A percentile compares a stretch with the other conserved stretches of the same genome.
These are phyloP conservation scores for Blastocystis sp. DNA, from an alignment of 352 stramenopile species.

Conservation along the genomic window DNA sequence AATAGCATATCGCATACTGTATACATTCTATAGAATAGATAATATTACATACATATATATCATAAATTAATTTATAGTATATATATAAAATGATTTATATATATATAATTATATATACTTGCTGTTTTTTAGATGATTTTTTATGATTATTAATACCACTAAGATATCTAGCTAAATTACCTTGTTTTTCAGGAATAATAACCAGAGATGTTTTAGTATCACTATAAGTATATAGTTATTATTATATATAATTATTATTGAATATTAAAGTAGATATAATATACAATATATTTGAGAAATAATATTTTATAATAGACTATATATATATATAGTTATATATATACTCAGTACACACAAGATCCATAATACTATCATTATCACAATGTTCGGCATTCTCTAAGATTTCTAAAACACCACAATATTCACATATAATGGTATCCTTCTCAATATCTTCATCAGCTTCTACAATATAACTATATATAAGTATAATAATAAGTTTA, in stretches of 20 bases:
- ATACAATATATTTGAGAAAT: too few relatives aligned
- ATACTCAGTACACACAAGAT: constrained; percentile 17
- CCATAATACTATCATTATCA: constrained; percentile 36
- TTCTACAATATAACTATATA: constrained; percentile 11
- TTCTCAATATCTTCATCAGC: constrained; percentile 31
- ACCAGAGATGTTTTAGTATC: constrained; percentile 28
- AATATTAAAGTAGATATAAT: too few relatives aligned
- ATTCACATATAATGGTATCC: constrained; percentile 18
- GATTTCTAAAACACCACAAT: constrained; percentile 23
- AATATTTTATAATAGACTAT: too few relatives aligned
- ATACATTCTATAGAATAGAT: constrained; percentile 26
- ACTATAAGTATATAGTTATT: background rate
- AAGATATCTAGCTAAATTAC: constrained; percentile 34
- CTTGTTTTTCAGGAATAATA: constrained; percentile 27
- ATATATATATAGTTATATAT: too few relatives aligned
- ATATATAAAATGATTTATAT: too few relatives aligned
- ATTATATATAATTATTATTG: too few relatives aligned
- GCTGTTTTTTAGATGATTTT: constrained; percentile 26
- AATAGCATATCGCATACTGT: constrained; percentile 20
- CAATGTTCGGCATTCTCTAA: constrained; percentile 25
- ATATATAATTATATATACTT: constrained; percentile 5
- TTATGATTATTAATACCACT: constrained; percentile 29
- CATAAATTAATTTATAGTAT: too few relatives aligned
- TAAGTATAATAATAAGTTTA: too few relatives aligned
- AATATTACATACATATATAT: too few relatives aligned